Conservation (phyloP, 441 rosid genomes). For the Adansonia rubrostipa region DNA sequence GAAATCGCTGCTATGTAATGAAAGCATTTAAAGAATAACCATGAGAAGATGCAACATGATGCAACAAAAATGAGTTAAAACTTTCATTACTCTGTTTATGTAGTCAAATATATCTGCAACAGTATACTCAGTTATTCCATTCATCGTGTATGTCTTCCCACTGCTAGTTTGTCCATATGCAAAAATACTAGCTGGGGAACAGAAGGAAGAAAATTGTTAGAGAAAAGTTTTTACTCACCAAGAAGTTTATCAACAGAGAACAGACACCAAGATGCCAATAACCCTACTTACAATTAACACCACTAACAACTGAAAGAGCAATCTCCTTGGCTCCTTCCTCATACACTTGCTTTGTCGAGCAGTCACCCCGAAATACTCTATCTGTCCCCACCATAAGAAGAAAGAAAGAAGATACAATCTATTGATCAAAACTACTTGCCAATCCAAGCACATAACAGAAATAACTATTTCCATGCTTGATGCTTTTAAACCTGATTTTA, state of each 20-base stretch:
- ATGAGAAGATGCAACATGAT: constrained; percentile 26
- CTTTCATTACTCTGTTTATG: constrained; percentile 59
- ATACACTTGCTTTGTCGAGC: constrained; percentile 75
- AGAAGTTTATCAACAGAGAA: constrained; percentile 14
- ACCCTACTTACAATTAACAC: constrained; percentile 77
- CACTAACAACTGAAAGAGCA: constrained; percentile 88
- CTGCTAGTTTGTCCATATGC: constrained; percentile 95
- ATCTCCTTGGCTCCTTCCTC: constrained; percentile 85
- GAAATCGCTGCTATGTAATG: constrained; percentile 6
- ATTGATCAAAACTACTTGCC: constrained; percentile 13
- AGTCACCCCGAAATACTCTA: constrained; percentile 82
- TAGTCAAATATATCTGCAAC: constrained; percentile 85
- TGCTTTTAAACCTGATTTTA: background rate
- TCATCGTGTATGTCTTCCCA: constrained; percentile 93
- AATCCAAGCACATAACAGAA: background rate
- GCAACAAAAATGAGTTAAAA: constrained; percentile 24
- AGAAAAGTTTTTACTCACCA: constrained; percentile 22
- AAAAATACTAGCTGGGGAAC: constrained; percentile 75
- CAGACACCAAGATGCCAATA: background rate
- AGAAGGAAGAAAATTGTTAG: constrained; percentile 13
- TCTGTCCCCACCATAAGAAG: constrained; percentile 49
- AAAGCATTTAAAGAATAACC: background rate
- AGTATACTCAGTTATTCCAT: constrained; percentile 74
- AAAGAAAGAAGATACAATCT: constrained; percentile 16
- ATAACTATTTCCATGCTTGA: constrained; percentile 5